phyloP scores from a whole-genome alignment of 2,329 filamentous ascomycete species.

The Aspergillus cejpii region DNA sequence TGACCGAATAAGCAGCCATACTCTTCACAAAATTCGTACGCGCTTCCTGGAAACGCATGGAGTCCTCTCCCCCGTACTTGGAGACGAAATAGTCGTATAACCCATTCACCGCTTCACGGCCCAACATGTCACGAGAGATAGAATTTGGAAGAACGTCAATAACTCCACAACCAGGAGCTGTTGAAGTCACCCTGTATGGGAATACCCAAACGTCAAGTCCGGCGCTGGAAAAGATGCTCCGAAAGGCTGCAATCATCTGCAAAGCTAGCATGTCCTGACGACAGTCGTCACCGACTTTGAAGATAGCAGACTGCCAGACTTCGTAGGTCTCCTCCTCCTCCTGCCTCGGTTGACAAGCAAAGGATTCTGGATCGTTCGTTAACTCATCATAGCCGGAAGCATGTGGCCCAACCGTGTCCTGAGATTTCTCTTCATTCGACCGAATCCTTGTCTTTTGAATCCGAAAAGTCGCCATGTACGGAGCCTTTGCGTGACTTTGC shows the following conservation, averaged over 20 bases:
- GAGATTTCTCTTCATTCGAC: conserved; percentile 22
- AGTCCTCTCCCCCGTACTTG: conserved; percentile 96
- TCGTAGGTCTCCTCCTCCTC: conserved; percentile 62
- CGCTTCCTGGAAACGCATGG: conserved; percentile 87
- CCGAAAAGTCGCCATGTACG: conserved; percentile 98
- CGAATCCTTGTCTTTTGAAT: conserved; percentile 66
- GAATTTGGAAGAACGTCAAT: conserved; percentile 98
- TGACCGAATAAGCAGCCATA: conserved; percentile 97
- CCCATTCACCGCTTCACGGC: conserved; percentile 93
- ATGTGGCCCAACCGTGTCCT: conserved; percentile 21
- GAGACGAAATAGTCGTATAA: conserved; percentile 97
- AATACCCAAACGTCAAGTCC: conserved; percentile 96
- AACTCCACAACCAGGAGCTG: conserved; percentile 92
- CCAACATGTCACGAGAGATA: conserved; percentile 97
- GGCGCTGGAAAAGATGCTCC: conserved; percentile 90
- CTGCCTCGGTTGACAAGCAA: conserved; percentile 22
- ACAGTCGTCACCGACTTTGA: conserved; percentile 98
- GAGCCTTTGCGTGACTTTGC: conserved; percentile 95
- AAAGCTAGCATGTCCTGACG: conserved; percentile 93
- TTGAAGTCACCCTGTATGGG: conserved; percentile 94
- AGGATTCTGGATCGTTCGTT: conserved; percentile 5
- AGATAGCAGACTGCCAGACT: conserved; percentile 98
- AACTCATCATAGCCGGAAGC: conserved; percentile 25
- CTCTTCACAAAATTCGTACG: conserved; percentile 97
- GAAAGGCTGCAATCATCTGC: conserved; percentile 96